phyloP scores from a whole-genome alignment of 768 basidiomycete species.

The Multifurca ochricompacta region DNA sequence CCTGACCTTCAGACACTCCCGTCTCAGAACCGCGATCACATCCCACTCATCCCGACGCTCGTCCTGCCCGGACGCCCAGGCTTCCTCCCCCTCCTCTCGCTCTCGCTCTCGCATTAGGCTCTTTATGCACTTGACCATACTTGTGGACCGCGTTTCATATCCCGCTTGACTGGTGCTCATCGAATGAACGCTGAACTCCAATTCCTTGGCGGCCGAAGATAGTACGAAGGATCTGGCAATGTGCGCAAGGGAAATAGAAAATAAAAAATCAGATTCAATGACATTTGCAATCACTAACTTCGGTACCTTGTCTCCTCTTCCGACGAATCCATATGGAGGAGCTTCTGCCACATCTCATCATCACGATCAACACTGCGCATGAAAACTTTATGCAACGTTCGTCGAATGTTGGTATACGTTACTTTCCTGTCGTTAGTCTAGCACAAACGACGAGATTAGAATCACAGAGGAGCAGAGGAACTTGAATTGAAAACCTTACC shows the following conservation, averaged over 20 bases:
- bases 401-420: constrained; percentile 34
- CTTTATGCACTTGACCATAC: not conserved
- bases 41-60: not conserved
- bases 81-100: no score
- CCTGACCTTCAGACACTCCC: constrained; percentile 2
- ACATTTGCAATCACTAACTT: not conserved
- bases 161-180: constrained; percentile 45
- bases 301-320: constrained; percentile 23
- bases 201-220: constrained; percentile 33
- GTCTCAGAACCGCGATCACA: constrained; percentile 1
- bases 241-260: not conserved
- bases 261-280: no score
- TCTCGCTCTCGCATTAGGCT: not conserved
- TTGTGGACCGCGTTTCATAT: constrained; percentile 31
- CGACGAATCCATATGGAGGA: constrained; percentile 21
- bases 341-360: constrained; percentile 27
- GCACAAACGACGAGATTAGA: no score
- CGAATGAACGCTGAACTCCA: constrained; percentile 42
- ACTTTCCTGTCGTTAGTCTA: constrained; percentile 17
- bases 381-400: constrained; percentile 34
- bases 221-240: constrained; percentile 35
- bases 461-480: no score
- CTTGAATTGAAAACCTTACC: constrained; percentile 29
- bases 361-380: constrained; percentile 22
- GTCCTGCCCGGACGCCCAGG: not conserved